Conservation (phyloP, 345 rosid species). For the Bruguiera sexangula region DNA sequence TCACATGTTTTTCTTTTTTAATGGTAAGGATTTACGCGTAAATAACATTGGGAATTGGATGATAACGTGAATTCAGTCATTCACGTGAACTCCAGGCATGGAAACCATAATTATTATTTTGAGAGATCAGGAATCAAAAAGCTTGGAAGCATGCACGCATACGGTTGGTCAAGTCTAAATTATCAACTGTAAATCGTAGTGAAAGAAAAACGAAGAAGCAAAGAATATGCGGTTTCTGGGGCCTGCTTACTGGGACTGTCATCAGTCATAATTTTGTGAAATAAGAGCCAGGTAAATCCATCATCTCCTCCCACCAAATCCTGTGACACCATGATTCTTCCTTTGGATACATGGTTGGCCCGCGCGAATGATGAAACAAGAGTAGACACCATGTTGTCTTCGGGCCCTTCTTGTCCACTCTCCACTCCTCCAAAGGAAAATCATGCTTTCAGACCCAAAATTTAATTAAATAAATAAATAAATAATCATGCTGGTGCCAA, state of each 20-base stretch:
- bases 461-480: neutral
- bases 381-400: neutral
- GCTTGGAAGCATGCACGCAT: neutral
- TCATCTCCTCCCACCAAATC: conserved; percentile 2
- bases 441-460: conserved; percentile 13
- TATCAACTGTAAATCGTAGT: neutral
- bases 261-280: neutral
- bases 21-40: too few species aligned
- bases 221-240: neutral
- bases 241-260: neutral
- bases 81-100: too few species aligned
- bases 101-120: too few species aligned
- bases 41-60: too few species aligned
- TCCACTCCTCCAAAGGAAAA: neutral
- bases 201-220: neutral
- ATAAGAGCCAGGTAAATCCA: conserved; percentile 19
- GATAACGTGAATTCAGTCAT: too few species aligned
- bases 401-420: neutral
- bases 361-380: too few species aligned
- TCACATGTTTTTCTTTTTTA: too few species aligned
- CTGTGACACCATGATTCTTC: too few species aligned
- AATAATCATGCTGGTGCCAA: conserved; percentile 31
- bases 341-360: too few species aligned
- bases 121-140: neutral
- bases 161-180: neutral